phyloP scores from a whole-genome alignment of 2,329 filamentous ascomycete species.

The Colletotrichum sp. region DNA sequence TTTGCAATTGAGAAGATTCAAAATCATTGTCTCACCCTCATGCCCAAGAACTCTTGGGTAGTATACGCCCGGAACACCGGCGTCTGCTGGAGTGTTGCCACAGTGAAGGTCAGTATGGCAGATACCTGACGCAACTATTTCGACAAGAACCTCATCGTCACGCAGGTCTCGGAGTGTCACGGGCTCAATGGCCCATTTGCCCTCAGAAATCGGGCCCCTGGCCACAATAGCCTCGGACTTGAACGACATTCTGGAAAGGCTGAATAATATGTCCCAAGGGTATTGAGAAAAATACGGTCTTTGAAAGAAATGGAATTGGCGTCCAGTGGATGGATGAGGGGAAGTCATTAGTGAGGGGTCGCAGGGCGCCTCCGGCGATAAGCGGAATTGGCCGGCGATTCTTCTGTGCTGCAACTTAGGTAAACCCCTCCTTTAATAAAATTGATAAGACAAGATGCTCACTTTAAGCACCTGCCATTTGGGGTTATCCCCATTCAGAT shows the following conservation, averaged over 20 bases:
- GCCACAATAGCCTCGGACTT: constrained; percentile 33
- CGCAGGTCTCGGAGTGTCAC: constrained; percentile 30
- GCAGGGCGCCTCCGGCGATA: neutral
- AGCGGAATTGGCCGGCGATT: neutral
- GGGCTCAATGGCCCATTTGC: constrained; percentile 35
- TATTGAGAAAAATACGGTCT: neutral
- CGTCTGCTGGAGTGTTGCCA: constrained; percentile 33
- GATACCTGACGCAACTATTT: constrained; percentile 58
- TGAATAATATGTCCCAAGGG: neutral
- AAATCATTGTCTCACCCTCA: constrained; percentile 42
- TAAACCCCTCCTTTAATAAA: neutral
- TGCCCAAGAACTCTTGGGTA: constrained; percentile 51
- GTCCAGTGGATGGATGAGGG: no score
- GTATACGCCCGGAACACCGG: constrained; percentile 13
- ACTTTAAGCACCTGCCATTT: neutral
- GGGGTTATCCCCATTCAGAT: neutral
- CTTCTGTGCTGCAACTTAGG: neutral
- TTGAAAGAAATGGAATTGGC: no score
- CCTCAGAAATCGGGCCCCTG: constrained; percentile 33
- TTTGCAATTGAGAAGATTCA: no score
- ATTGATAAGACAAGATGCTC: neutral
- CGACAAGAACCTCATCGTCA: constrained; percentile 53
- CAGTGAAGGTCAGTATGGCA: constrained; percentile 60
- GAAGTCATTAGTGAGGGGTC: neutral
- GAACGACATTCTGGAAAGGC: constrained; percentile 23